Evolutionary conservation across 805 yeast genomes (phyloP).

Genomic region (Teunomyces stri): DNA sequence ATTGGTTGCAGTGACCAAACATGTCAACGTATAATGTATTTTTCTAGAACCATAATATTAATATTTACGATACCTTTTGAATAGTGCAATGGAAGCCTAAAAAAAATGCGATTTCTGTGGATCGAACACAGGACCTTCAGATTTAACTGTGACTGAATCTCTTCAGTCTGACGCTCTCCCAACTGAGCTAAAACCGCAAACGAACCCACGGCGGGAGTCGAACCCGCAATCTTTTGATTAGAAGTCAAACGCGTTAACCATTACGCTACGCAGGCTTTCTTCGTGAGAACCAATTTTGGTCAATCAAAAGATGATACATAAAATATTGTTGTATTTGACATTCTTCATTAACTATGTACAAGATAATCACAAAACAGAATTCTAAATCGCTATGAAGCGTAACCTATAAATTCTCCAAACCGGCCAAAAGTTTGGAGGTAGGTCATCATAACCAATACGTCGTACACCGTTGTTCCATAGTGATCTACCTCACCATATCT

Average conservation of each 20-base stretch:
- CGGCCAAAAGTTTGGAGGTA: background rate
- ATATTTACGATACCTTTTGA: background rate
- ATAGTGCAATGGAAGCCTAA: background rate
- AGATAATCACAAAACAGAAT: background rate
- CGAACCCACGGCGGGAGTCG: conserved; percentile 24
- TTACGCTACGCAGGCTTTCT: conserved; percentile 17
- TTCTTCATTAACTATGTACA: background rate
- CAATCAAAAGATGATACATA: background rate
- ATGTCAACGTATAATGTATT: conserved; percentile 34
- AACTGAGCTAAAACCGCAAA: conserved; percentile 34
- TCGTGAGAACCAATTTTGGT: background rate
- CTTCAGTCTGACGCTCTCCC: conserved; percentile 42
- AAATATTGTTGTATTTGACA: background rate
- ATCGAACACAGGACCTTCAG: conserved; percentile 90
- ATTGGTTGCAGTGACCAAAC: conserved; percentile 55
- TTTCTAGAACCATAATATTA: background rate
- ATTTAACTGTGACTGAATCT: conserved; percentile 34
- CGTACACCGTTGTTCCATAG: background rate
- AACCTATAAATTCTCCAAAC: background rate
- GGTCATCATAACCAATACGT: background rate
- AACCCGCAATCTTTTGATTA: conserved; percentile 23
- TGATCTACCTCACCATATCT: background rate
- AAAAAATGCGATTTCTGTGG: conserved; percentile 50
- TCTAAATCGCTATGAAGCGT: background rate
- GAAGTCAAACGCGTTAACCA: conserved; percentile 24